A percentile compares a stretch with the other conserved stretches of the same genome.
Evolutionary conservation across 2,329 filamentous ascomycete species (phyloP).

Genomic region (Xylariaceae sp.): DNA sequence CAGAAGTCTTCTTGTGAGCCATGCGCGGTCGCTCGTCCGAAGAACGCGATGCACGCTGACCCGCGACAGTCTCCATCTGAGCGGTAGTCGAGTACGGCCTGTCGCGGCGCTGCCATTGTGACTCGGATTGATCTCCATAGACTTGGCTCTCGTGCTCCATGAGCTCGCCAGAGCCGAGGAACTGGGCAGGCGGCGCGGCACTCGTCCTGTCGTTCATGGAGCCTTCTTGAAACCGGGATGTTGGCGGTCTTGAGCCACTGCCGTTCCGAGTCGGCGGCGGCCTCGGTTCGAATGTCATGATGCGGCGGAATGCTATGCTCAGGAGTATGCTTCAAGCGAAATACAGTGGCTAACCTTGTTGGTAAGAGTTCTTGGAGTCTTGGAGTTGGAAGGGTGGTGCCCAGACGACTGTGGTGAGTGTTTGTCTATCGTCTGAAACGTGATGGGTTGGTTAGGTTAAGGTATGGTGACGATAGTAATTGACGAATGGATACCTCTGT

Average conservation of each 20-base stretch:
- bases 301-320: background rate
- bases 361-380: too few species aligned
- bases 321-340: background rate
- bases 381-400: too few species aligned
- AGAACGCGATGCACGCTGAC: background rate
- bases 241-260: constrained; percentile 25
- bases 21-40: constrained; percentile 14
- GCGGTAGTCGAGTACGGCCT: constrained; percentile 23
- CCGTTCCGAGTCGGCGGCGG: constrained; percentile 39
- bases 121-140: constrained; percentile 12
- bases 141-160: constrained; percentile 29
- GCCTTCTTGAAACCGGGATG: constrained; percentile 64
- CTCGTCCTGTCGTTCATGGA: constrained; percentile 82
- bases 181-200: constrained; percentile 64
- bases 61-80: constrained; percentile 14
- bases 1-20: constrained; percentile 26
- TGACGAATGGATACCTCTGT: background rate
- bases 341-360: background rate
- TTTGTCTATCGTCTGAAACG: background rate
- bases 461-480: background rate
- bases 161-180: constrained; percentile 44
- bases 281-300: constrained; percentile 26
- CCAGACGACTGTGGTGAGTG: too few species aligned
- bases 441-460: background rate
- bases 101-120: constrained; percentile 15